Evolutionary conservation across 495 filamentous ascomycete species (phyloP), one percentile per base, ranked within the genome.

Genomic region (Penicillium macrosclerotiorum): DNA sequence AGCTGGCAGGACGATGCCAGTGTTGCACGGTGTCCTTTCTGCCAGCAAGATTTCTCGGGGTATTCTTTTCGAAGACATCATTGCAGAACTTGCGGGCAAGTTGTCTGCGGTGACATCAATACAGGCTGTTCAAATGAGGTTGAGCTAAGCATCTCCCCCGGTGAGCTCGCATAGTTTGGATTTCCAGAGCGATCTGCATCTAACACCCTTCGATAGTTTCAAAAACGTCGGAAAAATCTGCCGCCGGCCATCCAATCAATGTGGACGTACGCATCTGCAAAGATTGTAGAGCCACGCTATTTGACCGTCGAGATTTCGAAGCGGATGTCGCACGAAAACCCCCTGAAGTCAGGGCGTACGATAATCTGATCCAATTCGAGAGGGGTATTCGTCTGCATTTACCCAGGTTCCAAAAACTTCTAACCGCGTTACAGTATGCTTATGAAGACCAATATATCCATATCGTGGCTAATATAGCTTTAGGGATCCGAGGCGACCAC

Each of bases 41-140:
- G 93, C 55, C 85, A 90, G 54, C 93, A 97, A 55, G 89, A 95
- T 41, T 98, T 98, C 65, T 81, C 88, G 1, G 82, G 78, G 19
- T 96, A 95, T 72, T 81, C 88, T 1, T 91, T 95, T 53, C 79
- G 93, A 58, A 77, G 93, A 45, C 94, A 97, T 62, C 93, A 98
- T 62, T 98, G 93, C 63, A 81, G 93, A 42, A 80, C 95, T 62
- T 98, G 93, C 55, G 93, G 93, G 24, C 78, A 82, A 42, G 89
- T 98, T 0, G 89, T 98, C 1, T 98, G 93, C 55, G 89, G 87
- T 12, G 93, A 97, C 64, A 79, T 77, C 2, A 69, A 74, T 27
- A 97, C 93, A 0, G 83, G 67, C 13, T 98, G 93, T 64, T 98
- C 93, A 1, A 79, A 69, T 34, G 90, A 95, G 54, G 76, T 96